Conservation (phyloP, 305 asterid genomes). For the Rubia balearica region DNA sequence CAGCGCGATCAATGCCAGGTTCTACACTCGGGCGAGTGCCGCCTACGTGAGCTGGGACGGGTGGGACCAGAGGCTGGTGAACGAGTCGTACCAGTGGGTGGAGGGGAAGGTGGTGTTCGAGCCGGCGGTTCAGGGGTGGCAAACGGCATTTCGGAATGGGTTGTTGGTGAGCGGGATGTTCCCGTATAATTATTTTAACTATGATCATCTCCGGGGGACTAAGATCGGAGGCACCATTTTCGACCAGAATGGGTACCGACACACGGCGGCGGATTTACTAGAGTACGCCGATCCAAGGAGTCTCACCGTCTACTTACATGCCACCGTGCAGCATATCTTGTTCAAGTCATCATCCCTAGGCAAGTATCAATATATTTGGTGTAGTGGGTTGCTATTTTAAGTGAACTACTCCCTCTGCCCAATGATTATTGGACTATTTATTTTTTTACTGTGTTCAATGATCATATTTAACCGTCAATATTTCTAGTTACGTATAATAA, state of each 20-base stretch:
- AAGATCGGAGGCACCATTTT: slow-evolving; percentile 60
- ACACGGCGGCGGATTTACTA: slow-evolving; percentile 67
- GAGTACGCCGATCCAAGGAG: slow-evolving; percentile 49
- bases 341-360: slow-evolving; percentile 26
- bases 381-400: too few relatives aligned
- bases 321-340: slow-evolving; percentile 43
- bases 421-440: too few relatives aligned
- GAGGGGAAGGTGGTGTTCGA: slow-evolving; percentile 52
- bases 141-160: slow-evolving; percentile 53
- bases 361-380: neutral
- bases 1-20: slow-evolving; percentile 67
- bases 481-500: too few relatives aligned
- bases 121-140: slow-evolving; percentile 52
- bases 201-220: slow-evolving; percentile 58
- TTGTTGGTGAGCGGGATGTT: slow-evolving; percentile 44
- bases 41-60: slow-evolving; percentile 30
- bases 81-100: slow-evolving; percentile 61
- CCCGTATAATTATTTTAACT: slow-evolving; percentile 49
- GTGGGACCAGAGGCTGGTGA: slow-evolving; percentile 50
- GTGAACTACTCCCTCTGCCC: too few relatives aligned
- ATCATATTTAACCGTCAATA: too few relatives aligned
- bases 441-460: too few relatives aligned
- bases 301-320: slow-evolving; percentile 41
- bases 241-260: slow-evolving; percentile 53
- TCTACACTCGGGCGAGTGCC: slow-evolving; percentile 44